Evolutionary conservation across 2,329 filamentous ascomycete genomes (phyloP).

Genomic region (Alternaria tenuissima): DNA sequence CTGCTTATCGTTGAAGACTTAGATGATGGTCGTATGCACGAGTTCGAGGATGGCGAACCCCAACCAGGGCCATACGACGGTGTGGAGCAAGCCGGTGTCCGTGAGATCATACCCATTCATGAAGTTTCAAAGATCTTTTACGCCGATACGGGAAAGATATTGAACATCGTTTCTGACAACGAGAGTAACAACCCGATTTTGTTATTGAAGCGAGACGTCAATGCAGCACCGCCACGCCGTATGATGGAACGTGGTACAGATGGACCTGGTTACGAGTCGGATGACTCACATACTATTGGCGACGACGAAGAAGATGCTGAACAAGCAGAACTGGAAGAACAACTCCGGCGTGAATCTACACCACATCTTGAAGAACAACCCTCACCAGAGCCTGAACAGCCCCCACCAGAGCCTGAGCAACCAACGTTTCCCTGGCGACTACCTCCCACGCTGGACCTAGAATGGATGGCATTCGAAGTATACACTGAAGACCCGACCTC

Average conservation of each 20-base stretch:
- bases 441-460: constrained; percentile 79
- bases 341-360: constrained; percentile 55
- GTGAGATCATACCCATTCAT: constrained; percentile 73
- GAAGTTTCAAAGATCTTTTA: constrained; percentile 92
- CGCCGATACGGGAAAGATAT: constrained; percentile 85
- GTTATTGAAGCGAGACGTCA: constrained; percentile 74
- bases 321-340: constrained; percentile 57
- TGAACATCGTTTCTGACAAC: constrained; percentile 78
- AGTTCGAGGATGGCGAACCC: constrained; percentile 66
- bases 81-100: constrained; percentile 68
- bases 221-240: constrained; percentile 68
- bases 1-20: constrained; percentile 84
- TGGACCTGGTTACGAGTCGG: constrained; percentile 42
- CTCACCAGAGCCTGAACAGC: constrained; percentile 20
- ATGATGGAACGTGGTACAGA: constrained; percentile 59
- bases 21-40: constrained; percentile 74
- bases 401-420: constrained; percentile 22
- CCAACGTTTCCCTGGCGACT: constrained; percentile 63
- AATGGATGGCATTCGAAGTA: constrained; percentile 92
- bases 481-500: constrained; percentile 71
- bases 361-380: constrained; percentile 21
- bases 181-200: constrained; percentile 77
- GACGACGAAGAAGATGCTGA: constrained; percentile 43
- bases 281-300: constrained; percentile 51
- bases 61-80: constrained; percentile 68